Evolutionary conservation across 805 yeast genomes (phyloP).

Genomic region (Tetrapisispora arboricola): DNA sequence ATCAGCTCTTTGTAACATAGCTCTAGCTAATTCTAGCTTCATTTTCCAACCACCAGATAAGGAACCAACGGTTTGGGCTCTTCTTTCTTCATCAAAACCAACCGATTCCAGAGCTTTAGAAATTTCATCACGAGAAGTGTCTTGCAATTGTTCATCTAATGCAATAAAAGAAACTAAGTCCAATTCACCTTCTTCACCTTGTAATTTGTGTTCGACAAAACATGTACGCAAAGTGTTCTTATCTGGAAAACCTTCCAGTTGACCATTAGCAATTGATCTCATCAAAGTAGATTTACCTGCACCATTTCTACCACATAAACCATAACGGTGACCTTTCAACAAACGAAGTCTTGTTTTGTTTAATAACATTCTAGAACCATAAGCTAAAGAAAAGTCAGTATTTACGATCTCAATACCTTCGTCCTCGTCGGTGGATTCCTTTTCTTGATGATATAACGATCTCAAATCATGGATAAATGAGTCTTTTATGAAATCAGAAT

Average conservation of each 20-base stretch:
- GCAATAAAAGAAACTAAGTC: constrained; percentile 83
- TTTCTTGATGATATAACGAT: constrained; percentile 39
- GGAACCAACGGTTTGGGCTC: constrained; percentile 85
- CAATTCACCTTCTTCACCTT: constrained; percentile 88
- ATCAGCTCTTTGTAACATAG: constrained; percentile 96
- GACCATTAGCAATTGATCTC: constrained; percentile 95
- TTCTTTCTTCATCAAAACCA: constrained; percentile 86
- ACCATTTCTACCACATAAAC: constrained; percentile 97
- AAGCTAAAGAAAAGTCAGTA: constrained; percentile 90
- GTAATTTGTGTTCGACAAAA: constrained; percentile 93
- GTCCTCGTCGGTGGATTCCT: constrained; percentile 43
- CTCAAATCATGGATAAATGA: constrained; percentile 41
- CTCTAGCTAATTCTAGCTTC: constrained; percentile 97
- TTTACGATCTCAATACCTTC: constrained; percentile 90
- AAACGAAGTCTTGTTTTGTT: constrained; percentile 85
- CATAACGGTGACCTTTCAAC: constrained; percentile 91
- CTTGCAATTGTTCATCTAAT: constrained; percentile 68
- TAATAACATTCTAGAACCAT: constrained; percentile 93
- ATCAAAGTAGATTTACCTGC: constrained; percentile 96
- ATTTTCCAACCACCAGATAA: constrained; percentile 99
- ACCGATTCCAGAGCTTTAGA: constrained; percentile 68
- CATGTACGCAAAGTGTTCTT: constrained; percentile 80
- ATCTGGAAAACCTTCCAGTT: constrained; percentile 94
- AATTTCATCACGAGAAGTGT: constrained; percentile 59
- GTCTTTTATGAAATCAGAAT: constrained; percentile 29